phyloP scores from a whole-genome alignment of 768 basidiomycete species.

The Cyclocybe aegerita region DNA sequence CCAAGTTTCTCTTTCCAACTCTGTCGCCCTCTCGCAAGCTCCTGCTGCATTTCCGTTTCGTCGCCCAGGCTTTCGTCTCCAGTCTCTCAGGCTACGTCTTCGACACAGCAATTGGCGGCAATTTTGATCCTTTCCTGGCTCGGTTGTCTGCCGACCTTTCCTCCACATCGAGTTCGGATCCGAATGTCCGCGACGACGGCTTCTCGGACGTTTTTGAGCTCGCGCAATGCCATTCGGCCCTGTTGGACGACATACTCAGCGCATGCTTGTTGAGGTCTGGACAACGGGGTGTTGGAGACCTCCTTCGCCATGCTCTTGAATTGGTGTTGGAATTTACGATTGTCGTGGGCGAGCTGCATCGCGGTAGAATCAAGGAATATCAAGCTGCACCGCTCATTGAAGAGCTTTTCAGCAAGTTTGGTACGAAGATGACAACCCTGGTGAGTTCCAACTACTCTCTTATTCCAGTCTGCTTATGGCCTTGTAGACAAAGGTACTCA shows the following conservation, averaged over 20 bases:
- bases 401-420: slow-evolving; percentile 53
- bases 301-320: slow-evolving; percentile 62
- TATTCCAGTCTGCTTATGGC: slow-evolving; percentile 6
- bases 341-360: slow-evolving; percentile 58
- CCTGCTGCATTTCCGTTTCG: slow-evolving; percentile 71
- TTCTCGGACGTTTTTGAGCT: slow-evolving; percentile 79
- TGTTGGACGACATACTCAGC: slow-evolving; percentile 74
- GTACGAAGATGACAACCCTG: slow-evolving; percentile 52
- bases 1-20: slow-evolving; percentile 57
- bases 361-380: slow-evolving; percentile 58
- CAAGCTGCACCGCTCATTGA: slow-evolving; percentile 58
- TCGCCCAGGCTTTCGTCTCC: slow-evolving; percentile 67
- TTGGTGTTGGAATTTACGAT: slow-evolving; percentile 66
- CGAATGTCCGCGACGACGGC: slow-evolving; percentile 4
- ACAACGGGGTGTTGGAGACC: slow-evolving; percentile 64
- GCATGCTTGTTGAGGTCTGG: slow-evolving; percentile 72
- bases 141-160: slow-evolving; percentile 22
- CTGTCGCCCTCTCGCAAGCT: slow-evolving; percentile 49
- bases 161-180: background rate
- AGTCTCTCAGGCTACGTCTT: slow-evolving; percentile 72
- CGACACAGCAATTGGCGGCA: slow-evolving; percentile 78
- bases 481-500: slow-evolving; percentile 53
- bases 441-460: slow-evolving; percentile 37
- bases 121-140: slow-evolving; percentile 69
- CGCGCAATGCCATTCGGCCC: slow-evolving; percentile 59